Conservation (phyloP, 805 yeast genomes). For the Metschnikowia bowlesiae region DNA sequence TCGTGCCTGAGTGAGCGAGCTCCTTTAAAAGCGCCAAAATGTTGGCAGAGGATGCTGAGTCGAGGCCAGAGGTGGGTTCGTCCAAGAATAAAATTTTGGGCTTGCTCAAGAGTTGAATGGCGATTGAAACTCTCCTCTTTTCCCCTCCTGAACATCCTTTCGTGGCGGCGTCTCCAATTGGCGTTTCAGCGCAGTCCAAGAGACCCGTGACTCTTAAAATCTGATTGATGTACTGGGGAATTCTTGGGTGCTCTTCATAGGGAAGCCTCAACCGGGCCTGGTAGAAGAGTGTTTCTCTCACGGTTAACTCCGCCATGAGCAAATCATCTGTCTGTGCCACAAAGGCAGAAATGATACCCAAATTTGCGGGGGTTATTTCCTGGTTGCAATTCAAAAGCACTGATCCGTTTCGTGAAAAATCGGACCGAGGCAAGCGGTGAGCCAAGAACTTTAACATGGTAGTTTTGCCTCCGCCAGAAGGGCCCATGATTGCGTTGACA, state of each 20-base stretch:
- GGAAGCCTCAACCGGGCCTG: constrained; percentile 70
- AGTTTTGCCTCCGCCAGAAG: constrained; percentile 77
- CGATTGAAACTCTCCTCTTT: constrained; percentile 77
- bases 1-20: constrained; percentile 61
- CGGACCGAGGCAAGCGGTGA: constrained; percentile 41
- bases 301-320: constrained; percentile 66
- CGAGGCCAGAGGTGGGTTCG: constrained; percentile 89
- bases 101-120: constrained; percentile 67
- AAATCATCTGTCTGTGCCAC: constrained; percentile 81
- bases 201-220: constrained; percentile 68
- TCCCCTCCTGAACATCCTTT: constrained; percentile 52
- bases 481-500: constrained; percentile 74
- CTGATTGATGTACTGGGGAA: constrained; percentile 50
- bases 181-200: constrained; percentile 68
- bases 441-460: constrained; percentile 62
- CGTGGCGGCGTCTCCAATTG: constrained; percentile 37
- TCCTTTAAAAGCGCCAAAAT: constrained; percentile 57
- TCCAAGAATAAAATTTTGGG: constrained; percentile 72
- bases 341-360: constrained; percentile 52
- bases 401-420: constrained; percentile 23
- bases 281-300: constrained; percentile 66
- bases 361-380: constrained; percentile 19
- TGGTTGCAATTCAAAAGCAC: constrained; percentile 26
- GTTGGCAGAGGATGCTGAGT: constrained; percentile 70
- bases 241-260: constrained; percentile 23